phyloP scores from a whole-genome alignment of 2,329 filamentous ascomycete species.

The Ophiocordyceps robertsii region DNA sequence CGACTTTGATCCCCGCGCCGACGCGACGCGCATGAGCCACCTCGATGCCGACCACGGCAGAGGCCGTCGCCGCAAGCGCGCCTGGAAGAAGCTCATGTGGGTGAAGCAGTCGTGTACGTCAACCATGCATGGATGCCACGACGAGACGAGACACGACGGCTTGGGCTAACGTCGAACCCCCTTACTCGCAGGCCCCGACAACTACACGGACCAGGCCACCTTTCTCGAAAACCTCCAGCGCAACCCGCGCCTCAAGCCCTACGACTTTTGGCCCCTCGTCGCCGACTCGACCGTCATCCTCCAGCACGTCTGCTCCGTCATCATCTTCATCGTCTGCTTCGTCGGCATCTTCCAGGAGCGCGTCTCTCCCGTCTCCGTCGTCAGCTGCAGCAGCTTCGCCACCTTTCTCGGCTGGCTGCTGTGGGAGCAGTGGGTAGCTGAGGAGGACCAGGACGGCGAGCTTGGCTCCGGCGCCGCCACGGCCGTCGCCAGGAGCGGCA shows the following conservation, averaged over 20 bases:
- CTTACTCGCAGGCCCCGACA: constrained; percentile 64
- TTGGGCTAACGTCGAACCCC: neutral
- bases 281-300: constrained; percentile 93
- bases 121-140: too few species aligned
- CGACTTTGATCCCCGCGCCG: constrained; percentile 16
- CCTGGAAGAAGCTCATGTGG: constrained; percentile 96
- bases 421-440: constrained; percentile 82
- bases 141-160: neutral
- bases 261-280: constrained; percentile 96
- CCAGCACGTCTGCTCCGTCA: constrained; percentile 89
- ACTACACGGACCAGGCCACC: constrained; percentile 93
- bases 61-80: constrained; percentile 55
- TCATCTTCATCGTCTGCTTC: constrained; percentile 90
- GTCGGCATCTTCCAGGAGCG: constrained; percentile 77
- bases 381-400: constrained; percentile 68
- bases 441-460: constrained; percentile 38
- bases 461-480: constrained; percentile 20
- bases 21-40: constrained; percentile 28
- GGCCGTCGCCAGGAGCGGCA: constrained; percentile 18
- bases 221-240: constrained; percentile 93
- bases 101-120: constrained; percentile 82
- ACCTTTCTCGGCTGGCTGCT: constrained; percentile 81
- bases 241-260: constrained; percentile 84
- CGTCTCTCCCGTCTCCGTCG: constrained; percentile 80
- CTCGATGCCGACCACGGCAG: constrained; percentile 41